These are phyloP conservation scores for Phylloboletellus chloephorus DNA, from an alignment of 1,284 basidiomycete genomes.

Conservation along the genomic window DNA sequence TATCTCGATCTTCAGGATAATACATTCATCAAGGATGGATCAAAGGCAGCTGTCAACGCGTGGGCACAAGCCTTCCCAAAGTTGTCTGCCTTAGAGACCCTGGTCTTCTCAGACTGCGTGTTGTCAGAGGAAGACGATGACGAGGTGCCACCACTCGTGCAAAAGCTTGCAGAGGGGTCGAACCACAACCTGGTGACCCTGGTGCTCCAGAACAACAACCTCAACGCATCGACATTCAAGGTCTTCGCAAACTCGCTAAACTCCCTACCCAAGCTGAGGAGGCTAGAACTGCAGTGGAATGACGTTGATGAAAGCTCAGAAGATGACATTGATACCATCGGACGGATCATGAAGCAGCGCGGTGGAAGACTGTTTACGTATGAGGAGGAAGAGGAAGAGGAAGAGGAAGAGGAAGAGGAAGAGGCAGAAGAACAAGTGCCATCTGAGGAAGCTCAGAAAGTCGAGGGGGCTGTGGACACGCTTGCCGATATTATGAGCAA, in stretches of 20 bases:
- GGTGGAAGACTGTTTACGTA: constrained; percentile 59
- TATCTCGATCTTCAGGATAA: constrained; percentile 95
- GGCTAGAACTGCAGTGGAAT: constrained; percentile 85
- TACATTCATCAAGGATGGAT: constrained; percentile 78
- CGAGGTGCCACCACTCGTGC: constrained; percentile 59
- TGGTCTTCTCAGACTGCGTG: constrained; percentile 93
- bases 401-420: constrained; percentile 45
- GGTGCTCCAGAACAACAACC: constrained; percentile 87
- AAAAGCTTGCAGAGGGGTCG: constrained; percentile 64
- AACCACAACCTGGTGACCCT: constrained; percentile 72
- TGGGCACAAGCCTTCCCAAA: constrained; percentile 66
- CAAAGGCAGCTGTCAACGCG: constrained; percentile 49
- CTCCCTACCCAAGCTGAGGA: constrained; percentile 55
- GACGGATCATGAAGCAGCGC: constrained; percentile 59
- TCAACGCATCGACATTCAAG: constrained; percentile 66
- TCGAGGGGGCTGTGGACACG: constrained; percentile 43
- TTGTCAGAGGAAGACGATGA: constrained; percentile 65
- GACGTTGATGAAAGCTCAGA: constrained; percentile 80
- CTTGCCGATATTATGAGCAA: constrained; percentile 60
- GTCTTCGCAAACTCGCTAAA: constrained; percentile 65
- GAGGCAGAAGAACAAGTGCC: constrained; percentile 33
- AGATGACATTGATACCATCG: constrained; percentile 55
- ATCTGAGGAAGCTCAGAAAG: constrained; percentile 21
- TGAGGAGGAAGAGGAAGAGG: constrained; percentile 72
- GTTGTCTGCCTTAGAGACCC: constrained; percentile 71